Evolutionary conservation across 768 basidiomycete genomes (phyloP), one percentile per base, ranked within the genome.

Genomic region (Tricholoma saponaceum): DNA sequence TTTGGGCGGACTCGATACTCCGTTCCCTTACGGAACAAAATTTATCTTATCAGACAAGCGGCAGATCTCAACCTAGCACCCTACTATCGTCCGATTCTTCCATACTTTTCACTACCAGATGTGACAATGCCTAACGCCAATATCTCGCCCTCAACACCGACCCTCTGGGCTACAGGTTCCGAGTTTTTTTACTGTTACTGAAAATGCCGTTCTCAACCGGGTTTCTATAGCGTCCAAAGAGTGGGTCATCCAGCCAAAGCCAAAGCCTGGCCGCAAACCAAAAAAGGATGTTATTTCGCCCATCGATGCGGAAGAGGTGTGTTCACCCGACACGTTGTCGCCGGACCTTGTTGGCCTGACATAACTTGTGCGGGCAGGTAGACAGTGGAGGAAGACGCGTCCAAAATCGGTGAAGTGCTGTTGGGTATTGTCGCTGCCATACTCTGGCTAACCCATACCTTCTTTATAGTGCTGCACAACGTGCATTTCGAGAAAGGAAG

Each of bases 401-500:
- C 57, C 90, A 92, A 71, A 92, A 92, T 64, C 84, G 90, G 89
- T 83, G 55, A 18, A 32, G 44, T 43, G 30, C 5, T 18, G 9
- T 8, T 26, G 16, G 56, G 70, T 62, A 41, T 58, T 18, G 43
- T 54, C 50, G 39, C 33, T 55, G 14, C 20, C 53, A 9, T 26
- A 39, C 43, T 22, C 52, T 14, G 47, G 49, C 44, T 56, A 44
- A 61, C 51, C 59, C 2, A 32, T 56, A 55, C 18, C 35, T 51
- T 55, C 56, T 51, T 52, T 41, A 14, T 64, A 92, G 92, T 67
- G 90, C 89, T 28, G 92, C 92, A 12, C 92, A 95, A 68, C 87
- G 92, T 35, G 92, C 92, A 12, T 94, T 95, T 72, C 83, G 92
- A 50, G 92, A 94, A 67, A 83, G 92, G 58, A 94, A 91, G 72